Conservation (phyloP, 352 stramenopile genomes). For the Blastocystis hominis region DNA sequence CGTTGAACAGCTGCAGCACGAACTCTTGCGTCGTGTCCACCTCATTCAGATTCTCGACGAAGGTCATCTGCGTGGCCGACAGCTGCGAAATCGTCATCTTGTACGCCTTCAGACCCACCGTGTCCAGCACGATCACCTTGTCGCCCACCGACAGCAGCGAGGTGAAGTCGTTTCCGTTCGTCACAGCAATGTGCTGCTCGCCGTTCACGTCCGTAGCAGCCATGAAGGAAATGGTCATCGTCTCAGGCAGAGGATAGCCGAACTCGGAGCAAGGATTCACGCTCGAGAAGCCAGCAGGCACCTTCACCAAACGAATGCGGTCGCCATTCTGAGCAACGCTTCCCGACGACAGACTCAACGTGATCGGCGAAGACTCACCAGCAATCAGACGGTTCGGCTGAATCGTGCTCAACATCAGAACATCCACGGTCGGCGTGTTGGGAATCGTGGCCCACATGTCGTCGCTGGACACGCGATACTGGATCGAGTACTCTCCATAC, state of each 20-base stretch:
- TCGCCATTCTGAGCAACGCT: conserved; percentile 27
- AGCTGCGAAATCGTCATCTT: conserved; percentile 44
- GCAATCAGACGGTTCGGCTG: conserved; percentile 23
- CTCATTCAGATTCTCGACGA: conserved; percentile 31
- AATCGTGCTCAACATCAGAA: conserved; percentile 20
- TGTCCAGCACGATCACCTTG: conserved; percentile 45
- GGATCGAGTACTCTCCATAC: conserved; percentile 6
- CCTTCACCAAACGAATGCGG: conserved; percentile 55
- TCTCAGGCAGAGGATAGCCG: conserved; percentile 29
- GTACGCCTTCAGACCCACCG: not conserved
- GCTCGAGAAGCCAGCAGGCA: not conserved
- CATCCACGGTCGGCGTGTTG: conserved; percentile 1
- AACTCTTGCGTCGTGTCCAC: not conserved
- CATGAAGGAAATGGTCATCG: conserved; percentile 44
- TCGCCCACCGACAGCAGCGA: conserved; percentile 22
- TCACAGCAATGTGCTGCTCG: not conserved
- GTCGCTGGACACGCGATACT: conserved; percentile 2
- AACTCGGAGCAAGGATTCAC: conserved; percentile 33
- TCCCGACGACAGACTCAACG: conserved; percentile 10
- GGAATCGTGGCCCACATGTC: conserved; percentile 3
- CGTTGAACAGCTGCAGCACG: conserved; percentile 38
- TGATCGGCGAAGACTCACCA: not conserved
- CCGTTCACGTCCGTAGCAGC: not conserved
- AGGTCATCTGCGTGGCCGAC: not conserved
- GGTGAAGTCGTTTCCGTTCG: conserved; percentile 53